phyloP scores from a whole-genome alignment of 1,284 basidiomycete species.

The Ustilago hordei region DNA sequence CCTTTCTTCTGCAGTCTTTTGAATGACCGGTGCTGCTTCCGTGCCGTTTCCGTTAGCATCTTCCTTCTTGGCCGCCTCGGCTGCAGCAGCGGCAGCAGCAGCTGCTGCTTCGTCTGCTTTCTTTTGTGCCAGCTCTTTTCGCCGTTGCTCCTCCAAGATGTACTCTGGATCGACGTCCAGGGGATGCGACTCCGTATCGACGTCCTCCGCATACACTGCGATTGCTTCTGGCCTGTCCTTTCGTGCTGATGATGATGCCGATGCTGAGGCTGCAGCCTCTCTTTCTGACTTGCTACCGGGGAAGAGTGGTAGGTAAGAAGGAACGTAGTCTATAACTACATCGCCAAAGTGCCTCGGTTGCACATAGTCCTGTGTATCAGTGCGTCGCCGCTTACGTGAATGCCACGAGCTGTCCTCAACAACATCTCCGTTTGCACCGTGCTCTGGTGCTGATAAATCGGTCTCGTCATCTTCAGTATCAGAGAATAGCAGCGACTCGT shows the following conservation, averaged over 20 bases:
- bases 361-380: background rate
- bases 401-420: background rate
- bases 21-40: conserved; percentile 16
- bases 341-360: conserved; percentile 27
- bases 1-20: conserved; percentile 48
- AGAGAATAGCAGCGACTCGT: conserved; percentile 23
- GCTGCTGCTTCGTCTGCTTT: conserved; percentile 43
- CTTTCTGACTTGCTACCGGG: background rate
- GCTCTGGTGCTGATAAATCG: conserved; percentile 2
- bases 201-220: background rate
- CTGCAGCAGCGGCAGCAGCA: conserved; percentile 27
- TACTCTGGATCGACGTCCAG: conserved; percentile 47
- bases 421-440: background rate
- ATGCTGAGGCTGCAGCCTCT: background rate
- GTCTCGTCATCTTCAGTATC: conserved; percentile 28
- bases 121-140: conserved; percentile 40
- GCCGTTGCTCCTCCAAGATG: conserved; percentile 33
- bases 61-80: conserved; percentile 24
- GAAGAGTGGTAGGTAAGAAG: conserved; percentile 39
- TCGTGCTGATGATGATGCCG: background rate
- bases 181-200: conserved; percentile 9
- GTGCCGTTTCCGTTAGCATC: conserved; percentile 14
- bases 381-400: conserved; percentile 19
- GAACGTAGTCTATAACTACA: conserved; percentile 43
- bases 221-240: background rate